phyloP scores from a whole-genome alignment of 331 rosid genomes.

The Ulmus americana region DNA sequence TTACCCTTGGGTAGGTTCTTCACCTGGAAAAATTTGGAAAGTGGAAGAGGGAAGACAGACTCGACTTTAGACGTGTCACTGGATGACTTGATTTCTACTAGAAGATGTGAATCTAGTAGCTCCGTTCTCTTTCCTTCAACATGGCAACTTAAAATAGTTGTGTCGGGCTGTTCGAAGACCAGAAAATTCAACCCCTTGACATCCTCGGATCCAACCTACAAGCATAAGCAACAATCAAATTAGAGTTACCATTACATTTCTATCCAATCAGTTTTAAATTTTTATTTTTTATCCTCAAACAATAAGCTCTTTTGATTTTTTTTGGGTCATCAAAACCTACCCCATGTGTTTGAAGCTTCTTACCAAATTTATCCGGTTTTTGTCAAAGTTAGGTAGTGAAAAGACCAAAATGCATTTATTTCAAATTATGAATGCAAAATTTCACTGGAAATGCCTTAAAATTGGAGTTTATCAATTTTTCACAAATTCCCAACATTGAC shows the following conservation, averaged over 20 bases:
- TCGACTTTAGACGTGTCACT: slow-evolving; percentile 49
- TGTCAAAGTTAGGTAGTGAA: too few relatives aligned
- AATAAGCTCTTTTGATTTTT: too few relatives aligned
- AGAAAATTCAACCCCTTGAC: slow-evolving; percentile 74
- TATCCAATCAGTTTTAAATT: too few relatives aligned
- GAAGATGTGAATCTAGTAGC: slow-evolving; percentile 57
- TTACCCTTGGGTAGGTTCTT: slow-evolving; percentile 80
- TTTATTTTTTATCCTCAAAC: too few relatives aligned
- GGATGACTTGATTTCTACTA: slow-evolving; percentile 85
- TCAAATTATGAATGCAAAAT: too few relatives aligned
- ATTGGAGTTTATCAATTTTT: too few relatives aligned
- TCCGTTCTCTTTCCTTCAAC: slow-evolving; percentile 72
- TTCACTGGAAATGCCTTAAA: too few relatives aligned
- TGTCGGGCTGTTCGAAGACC: slow-evolving; percentile 91
- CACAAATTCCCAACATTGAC: too few relatives aligned
- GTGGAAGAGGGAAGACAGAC: slow-evolving; percentile 73
- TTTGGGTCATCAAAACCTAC: too few relatives aligned
- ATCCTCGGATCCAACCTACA: slow-evolving; percentile 78
- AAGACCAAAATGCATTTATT: too few relatives aligned
- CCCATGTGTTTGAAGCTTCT: too few relatives aligned
- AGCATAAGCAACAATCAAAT: slow-evolving; percentile 20
- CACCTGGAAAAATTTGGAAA: slow-evolving; percentile 90
- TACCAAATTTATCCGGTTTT: too few relatives aligned
- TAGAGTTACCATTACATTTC: slow-evolving; percentile 8
- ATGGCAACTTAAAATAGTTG: slow-evolving; percentile 81